A percentile compares a stretch with the other conserved stretches of the same genome.
Evolutionary conservation across 495 filamentous ascomycete genomes (phyloP).

Genomic region (Penicillium alfredii): DNA sequence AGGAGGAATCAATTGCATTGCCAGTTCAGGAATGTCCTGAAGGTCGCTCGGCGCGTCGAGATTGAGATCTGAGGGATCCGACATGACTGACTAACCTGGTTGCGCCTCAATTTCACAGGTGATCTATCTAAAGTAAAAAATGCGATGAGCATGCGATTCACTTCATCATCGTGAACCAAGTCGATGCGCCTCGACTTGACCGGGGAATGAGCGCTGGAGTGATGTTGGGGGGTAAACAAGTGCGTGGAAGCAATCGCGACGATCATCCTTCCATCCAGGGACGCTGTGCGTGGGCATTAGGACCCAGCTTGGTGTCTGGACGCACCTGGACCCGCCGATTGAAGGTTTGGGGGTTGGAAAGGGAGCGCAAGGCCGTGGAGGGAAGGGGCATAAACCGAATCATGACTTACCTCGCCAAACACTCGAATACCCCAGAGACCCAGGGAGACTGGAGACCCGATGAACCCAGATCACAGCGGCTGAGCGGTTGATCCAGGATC

Average conservation of each 20-base stretch:
- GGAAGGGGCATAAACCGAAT: background rate
- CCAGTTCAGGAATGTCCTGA: slow-evolving; percentile 44
- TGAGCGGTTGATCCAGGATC: slow-evolving; percentile 10
- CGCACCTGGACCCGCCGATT: too few species aligned
- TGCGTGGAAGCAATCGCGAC: slow-evolving; percentile 41
- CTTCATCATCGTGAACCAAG: slow-evolving; percentile 13
- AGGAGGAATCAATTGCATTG: slow-evolving; percentile 40
- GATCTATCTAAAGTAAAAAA: slow-evolving; percentile 4
- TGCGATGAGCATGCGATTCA: slow-evolving; percentile 12
- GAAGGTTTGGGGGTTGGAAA: too few species aligned
- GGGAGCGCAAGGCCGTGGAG: too few species aligned
- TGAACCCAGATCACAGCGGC: slow-evolving; percentile 17
- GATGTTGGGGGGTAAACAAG: slow-evolving; percentile 27
- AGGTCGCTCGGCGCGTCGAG: slow-evolving; percentile 45
- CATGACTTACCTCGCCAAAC: slow-evolving; percentile 8
- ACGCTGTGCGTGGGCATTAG: slow-evolving; percentile 41
- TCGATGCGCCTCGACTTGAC: background rate
- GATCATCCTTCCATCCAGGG: slow-evolving; percentile 17
- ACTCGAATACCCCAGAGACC: slow-evolving; percentile 12
- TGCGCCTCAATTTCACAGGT: slow-evolving; percentile 9
- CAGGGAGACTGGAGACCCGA: slow-evolving; percentile 12
- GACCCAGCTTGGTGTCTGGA: slow-evolving; percentile 8
- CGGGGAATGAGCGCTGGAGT: too few species aligned
- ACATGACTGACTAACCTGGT: slow-evolving; percentile 26
- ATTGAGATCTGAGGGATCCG: slow-evolving; percentile 40